Conservation (phyloP, 257 asterid genomes). For the Craterostigma plantagineum region DNA sequence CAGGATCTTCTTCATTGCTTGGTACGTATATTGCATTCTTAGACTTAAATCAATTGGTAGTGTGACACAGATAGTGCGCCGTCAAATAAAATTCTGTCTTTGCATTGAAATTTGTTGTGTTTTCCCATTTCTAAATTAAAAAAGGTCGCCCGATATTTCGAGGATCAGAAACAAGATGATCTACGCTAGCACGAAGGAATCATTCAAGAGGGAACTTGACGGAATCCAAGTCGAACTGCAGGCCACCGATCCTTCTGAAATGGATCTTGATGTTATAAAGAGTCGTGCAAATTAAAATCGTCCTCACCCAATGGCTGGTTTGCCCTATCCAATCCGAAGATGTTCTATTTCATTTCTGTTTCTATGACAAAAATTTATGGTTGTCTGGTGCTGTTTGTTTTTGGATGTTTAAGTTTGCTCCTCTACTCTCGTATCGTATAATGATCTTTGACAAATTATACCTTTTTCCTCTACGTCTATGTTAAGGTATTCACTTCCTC, state of each 20-base stretch:
- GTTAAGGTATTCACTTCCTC: too few species aligned
- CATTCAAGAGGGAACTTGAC: slow-evolving; percentile 8
- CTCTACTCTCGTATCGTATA: too few species aligned
- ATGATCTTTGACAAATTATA: background rate
- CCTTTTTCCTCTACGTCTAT: too few species aligned
- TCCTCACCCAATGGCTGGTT: background rate
- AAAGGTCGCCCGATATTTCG: slow-evolving; percentile 7
- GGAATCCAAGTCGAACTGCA: slow-evolving; percentile 9
- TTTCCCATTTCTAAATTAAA: too few species aligned
- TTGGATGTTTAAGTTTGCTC: too few species aligned
- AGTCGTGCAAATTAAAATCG: slow-evolving; percentile 4
- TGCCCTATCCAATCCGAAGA: too few species aligned
- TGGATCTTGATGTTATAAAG: slow-evolving; percentile 8
- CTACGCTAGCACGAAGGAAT: slow-evolving; percentile 9
- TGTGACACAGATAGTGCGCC: too few species aligned
- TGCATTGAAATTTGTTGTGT: too few species aligned
- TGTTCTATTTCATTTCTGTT: too few species aligned
- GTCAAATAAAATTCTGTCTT: too few species aligned
- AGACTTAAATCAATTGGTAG: too few species aligned
- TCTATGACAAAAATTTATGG: background rate
- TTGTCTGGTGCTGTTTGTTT: background rate
- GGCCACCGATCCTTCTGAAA: slow-evolving; percentile 10
- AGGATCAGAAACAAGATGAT: slow-evolving; percentile 10
- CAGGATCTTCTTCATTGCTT: slow-evolving; percentile 7
- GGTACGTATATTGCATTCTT: slow-evolving; percentile 2